Evolutionary conservation across 2,329 filamentous ascomycete species (phyloP), one percentile per base, ranked within the genome.

Genomic region (Incumbomyces delicatus): DNA sequence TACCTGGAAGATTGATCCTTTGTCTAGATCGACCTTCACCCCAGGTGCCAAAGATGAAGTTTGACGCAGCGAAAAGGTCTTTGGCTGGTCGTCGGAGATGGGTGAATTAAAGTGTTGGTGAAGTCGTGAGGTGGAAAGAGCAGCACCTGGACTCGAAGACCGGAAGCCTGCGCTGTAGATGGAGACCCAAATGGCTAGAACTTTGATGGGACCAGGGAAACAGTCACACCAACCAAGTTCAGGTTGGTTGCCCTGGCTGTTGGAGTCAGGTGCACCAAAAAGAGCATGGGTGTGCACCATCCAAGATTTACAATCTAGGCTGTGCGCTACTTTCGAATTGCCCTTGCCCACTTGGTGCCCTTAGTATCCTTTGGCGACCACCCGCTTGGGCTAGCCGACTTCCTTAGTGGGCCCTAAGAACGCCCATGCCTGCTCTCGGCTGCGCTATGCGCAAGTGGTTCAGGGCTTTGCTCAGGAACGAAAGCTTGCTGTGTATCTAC

Each of bases 1-100:
- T 38, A 56, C 55, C 55, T 53, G 55, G 54, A 50, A 55, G 53
- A 56, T 50, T 48, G 55, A 56, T 41, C 53, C 22, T 27, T 45
- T 14, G 44, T 30, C 22, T 39, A 38, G 52, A 51, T 46, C 53
- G 44, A 46, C 46, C 51, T 51, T 50, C 52, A 27, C 22, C 22
- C 8, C 22, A 27, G 22, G 22, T 27, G 22, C 22, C 22, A 27
- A 27, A 27, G 22, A 32, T 34, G 37, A 27, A 27, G 38, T 30
- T 14, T 12, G 7, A n/a, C 8, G 10, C 38, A 29, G 38, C 13
- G 12, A 27, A 8, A 12, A 14, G 27, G 22, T 27, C 4, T 27
- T 27, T 27, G 22, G 22, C 22, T 27, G 22, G 22, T 8, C 5
- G 22, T 27, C 4, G 8, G 22, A 27, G 4, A 8, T 27, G 22